These are phyloP conservation scores for Penicillium frequentans DNA, from an alignment of 2,329 filamentous ascomycete species.

Conservation along the genomic window DNA sequence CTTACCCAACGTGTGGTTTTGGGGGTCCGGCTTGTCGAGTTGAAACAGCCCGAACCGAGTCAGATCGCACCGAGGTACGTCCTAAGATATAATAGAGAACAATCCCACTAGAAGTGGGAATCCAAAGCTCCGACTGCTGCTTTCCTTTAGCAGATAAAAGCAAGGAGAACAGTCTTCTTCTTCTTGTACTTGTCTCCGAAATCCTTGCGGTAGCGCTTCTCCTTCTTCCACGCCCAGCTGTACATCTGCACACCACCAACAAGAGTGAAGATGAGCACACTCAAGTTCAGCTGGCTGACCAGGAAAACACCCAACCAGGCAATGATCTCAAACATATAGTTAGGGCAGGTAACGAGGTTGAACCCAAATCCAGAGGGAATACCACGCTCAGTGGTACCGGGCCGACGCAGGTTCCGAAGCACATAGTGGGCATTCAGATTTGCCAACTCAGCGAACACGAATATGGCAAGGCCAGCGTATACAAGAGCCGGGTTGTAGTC, in stretches of 20 bases:
- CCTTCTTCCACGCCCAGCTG: constrained; percentile 87
- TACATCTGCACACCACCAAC: constrained; percentile 79
- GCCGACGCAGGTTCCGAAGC: constrained; percentile 72
- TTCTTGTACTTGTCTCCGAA: constrained; percentile 94
- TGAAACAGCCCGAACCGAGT: background rate
- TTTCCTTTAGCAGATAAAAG: constrained; percentile 65
- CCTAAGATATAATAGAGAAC: background rate
- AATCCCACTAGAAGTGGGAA: background rate
- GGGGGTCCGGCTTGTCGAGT: constrained; percentile 50
- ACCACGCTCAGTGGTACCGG: constrained; percentile 80
- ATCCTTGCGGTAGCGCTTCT: constrained; percentile 82
- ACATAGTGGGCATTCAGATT: constrained; percentile 81
- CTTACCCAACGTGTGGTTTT: constrained; percentile 82
- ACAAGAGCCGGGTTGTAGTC: constrained; percentile 55
- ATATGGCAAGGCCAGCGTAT: constrained; percentile 70
- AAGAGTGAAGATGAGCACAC: constrained; percentile 72
- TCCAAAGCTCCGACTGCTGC: background rate
- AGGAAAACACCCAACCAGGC: constrained; percentile 83
- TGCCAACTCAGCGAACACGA: constrained; percentile 71
- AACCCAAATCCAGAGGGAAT: constrained; percentile 88
- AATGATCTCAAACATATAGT: constrained; percentile 91
- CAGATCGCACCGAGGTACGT: background rate
- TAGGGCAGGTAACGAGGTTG: constrained; percentile 85
- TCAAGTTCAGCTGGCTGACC: constrained; percentile 71
- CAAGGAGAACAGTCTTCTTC: constrained; percentile 82